Conservation (phyloP, 164 flowering plant genomes). For the Houttuynia cordata region DNA sequence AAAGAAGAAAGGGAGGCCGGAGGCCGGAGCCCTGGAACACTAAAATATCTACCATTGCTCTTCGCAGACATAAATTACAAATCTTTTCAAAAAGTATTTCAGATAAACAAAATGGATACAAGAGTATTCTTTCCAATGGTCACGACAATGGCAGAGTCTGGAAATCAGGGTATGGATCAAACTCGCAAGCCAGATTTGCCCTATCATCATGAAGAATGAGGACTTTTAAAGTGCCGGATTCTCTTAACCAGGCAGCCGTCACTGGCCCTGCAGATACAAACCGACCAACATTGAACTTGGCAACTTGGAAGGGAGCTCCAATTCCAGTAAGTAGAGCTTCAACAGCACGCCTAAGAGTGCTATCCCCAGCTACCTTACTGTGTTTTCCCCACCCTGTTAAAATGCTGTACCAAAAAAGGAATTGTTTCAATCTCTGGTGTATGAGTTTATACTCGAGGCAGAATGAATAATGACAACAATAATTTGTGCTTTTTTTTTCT, state of each 20-base stretch:
- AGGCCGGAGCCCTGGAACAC: too few species aligned
- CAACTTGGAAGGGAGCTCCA: constrained; percentile 83
- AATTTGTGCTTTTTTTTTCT: not conserved
- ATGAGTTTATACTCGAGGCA: not conserved
- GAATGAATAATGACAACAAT: not conserved
- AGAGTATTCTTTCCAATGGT: not conserved
- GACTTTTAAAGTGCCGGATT: constrained; percentile 59
- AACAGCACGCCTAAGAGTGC: constrained; percentile 60
- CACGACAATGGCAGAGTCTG: constrained; percentile 14
- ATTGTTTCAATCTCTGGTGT: not conserved
- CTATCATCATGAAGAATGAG: constrained; percentile 77
- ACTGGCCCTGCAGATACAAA: constrained; percentile 71
- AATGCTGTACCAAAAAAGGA: constrained; percentile 43
- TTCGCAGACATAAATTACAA: too few species aligned
- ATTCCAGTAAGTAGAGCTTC: constrained; percentile 69
- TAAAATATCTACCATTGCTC: too few species aligned
- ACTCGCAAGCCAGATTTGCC: constrained; percentile 19
- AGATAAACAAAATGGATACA: too few species aligned
- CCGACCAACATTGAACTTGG: constrained; percentile 77
- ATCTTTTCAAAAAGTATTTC: too few species aligned
- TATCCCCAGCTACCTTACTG: constrained; percentile 90
- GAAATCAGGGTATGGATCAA: constrained; percentile 18
- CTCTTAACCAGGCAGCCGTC: constrained; percentile 80
- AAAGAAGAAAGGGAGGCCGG: too few species aligned
- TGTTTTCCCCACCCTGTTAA: constrained; percentile 99